phyloP scores from a whole-genome alignment of 495 filamentous ascomycete species.

The Astrothelium macrocarpum region DNA sequence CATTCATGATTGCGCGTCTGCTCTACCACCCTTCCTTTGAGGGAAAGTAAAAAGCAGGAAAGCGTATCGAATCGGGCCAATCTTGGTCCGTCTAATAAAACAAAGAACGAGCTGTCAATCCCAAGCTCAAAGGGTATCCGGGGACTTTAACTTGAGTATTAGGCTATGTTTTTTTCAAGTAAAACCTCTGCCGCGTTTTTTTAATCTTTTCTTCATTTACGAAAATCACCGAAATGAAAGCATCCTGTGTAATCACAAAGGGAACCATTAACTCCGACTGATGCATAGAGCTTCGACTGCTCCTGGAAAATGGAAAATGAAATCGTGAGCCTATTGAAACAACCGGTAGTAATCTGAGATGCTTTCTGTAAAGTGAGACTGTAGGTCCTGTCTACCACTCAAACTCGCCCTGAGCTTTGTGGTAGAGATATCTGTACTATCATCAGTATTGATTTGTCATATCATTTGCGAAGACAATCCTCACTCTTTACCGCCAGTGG shows the following conservation, averaged over 20 bases:
- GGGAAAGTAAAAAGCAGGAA: background rate
- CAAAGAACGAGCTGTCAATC: background rate
- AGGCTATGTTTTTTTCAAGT: background rate
- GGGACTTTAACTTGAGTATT: background rate
- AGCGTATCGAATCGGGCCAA: background rate
- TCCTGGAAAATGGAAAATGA: background rate
- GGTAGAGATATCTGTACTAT: constrained; percentile 71
- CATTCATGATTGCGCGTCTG: background rate
- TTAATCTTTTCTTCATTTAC: background rate
- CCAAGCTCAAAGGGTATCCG: background rate
- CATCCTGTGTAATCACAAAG: background rate
- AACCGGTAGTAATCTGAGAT: too few relatives aligned
- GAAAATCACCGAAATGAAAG: background rate
- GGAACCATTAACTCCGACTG: background rate
- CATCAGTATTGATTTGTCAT: constrained; percentile 16
- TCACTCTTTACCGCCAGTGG: constrained; percentile 78
- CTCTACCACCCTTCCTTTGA: background rate
- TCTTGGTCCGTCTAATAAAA: background rate
- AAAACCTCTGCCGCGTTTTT: background rate
- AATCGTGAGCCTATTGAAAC: background rate
- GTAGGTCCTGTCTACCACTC: constrained; percentile 58
- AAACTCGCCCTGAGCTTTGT: constrained; percentile 93
- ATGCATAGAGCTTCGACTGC: background rate
- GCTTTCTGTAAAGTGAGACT: background rate
- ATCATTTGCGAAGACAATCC: constrained; percentile 16